Evolutionary conservation across 179 eudicot species (phyloP), one percentile per base, ranked within the genome.

Genomic region (Patellifolia procumbens): DNA sequence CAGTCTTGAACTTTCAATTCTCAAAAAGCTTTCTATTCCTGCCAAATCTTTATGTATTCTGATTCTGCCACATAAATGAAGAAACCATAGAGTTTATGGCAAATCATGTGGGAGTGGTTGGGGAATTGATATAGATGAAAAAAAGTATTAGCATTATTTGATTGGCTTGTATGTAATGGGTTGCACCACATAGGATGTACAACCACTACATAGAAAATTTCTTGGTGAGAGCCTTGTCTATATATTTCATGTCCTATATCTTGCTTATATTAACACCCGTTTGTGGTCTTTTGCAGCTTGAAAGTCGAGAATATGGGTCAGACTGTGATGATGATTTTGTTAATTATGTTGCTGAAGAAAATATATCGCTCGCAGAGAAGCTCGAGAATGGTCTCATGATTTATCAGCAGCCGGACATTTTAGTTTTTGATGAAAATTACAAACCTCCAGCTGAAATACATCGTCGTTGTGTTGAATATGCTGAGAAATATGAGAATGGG

Each of bases 271-370:
- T 7, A 42, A 32, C 52, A 7, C 51, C 22, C 24, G 19, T 35
- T 34, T 35, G 58, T 63, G 29, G 58, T 73, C 3, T 58, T 73
- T 7, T 75, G 84, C 91, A 95, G 98, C 96, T 93, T 63, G 89
- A 90, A 82, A 85, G 71, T 68, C 86, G 90, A 66, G 97, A 95
- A 78, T 95, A 95, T 83, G 91, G 89, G 60, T 46, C 89, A 43
- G 92, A 89, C 63, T 73, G 83, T 70, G 91, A 90, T 83, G 88
- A 86, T 75, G 93, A 89, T 60, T 88, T 70, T 51, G 81, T 76
- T 60, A 78, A 77, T 51, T 79, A 65, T 59, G 48, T 64, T 34
- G 84, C 74, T 42, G 92, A 89, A 74, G 86, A 87, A 74, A 85
- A 86, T 37, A 80, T 79, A 62, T 79, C 89, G 66, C 88, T 95